Conservation (phyloP, 208 protist species). For the Leishmania arabica region DNA sequence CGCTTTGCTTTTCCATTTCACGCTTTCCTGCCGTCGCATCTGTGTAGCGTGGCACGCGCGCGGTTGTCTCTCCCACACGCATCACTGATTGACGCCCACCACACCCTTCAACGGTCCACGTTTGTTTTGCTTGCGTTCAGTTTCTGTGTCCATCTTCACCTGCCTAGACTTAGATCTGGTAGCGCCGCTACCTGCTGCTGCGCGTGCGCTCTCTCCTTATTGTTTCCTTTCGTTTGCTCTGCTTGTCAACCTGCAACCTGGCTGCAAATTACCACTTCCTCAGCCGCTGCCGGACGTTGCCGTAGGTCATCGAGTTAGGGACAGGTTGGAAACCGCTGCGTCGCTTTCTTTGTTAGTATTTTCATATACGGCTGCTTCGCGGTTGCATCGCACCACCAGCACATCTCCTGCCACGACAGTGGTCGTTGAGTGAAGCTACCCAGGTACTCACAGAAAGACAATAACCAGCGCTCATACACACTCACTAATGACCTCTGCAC, state of each 20-base stretch:
- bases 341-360: neutral
- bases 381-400: neutral
- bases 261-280: neutral
- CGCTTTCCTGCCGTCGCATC: neutral
- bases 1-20: neutral
- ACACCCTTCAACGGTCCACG: neutral
- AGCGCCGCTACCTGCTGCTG: neutral
- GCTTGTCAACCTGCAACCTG: neutral
- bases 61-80: neutral
- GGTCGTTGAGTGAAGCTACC: neutral
- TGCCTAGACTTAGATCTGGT: neutral
- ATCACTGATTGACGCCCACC: neutral
- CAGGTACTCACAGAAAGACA: neutral
- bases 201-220: neutral
- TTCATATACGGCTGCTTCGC: neutral
- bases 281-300: neutral
- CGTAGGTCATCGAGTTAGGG: too few species aligned
- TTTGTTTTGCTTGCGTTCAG: neutral
- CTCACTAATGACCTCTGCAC: slow-evolving; percentile 4
- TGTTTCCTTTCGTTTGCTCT: neutral
- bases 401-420: neutral
- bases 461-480: neutral
- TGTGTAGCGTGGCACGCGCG: neutral
- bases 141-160: neutral
- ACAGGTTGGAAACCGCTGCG: too few species aligned